Conservation (phyloP, 2,329 filamentous ascomycete genomes). For the Aspergillus luchuensis region DNA sequence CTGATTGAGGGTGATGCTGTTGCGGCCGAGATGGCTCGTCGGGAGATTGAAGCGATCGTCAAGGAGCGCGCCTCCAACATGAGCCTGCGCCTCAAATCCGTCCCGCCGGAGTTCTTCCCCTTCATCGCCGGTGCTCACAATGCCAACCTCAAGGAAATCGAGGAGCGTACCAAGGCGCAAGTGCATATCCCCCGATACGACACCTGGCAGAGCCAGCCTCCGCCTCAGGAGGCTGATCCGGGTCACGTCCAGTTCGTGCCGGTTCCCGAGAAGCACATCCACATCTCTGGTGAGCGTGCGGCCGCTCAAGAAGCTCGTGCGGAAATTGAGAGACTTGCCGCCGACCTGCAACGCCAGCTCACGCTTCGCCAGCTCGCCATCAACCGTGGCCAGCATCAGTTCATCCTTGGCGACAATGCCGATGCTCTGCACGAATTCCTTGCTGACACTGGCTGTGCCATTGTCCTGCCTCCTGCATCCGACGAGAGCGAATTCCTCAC, state of each 20-base stretch:
- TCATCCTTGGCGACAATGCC: constrained; percentile 85
- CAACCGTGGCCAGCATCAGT: constrained; percentile 86
- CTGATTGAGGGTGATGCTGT: constrained; percentile 88
- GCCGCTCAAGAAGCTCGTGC: constrained; percentile 78
- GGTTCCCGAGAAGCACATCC: constrained; percentile 74
- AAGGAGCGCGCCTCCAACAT: constrained; percentile 81
- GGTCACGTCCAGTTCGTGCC: constrained; percentile 72
- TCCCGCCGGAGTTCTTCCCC: constrained; percentile 91
- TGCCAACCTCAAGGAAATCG: constrained; percentile 65
- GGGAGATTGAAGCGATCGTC: constrained; percentile 83
- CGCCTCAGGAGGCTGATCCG: constrained; percentile 62
- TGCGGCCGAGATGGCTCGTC: constrained; percentile 78
- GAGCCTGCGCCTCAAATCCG: constrained; percentile 76
- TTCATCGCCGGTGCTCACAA: constrained; percentile 86
- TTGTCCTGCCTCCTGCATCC: constrained; percentile 74
- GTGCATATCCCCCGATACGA: constrained; percentile 82
- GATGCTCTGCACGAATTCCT: constrained; percentile 84
- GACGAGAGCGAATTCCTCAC: constrained; percentile 82
- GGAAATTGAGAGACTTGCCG: constrained; percentile 76
- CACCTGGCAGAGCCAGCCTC: constrained; percentile 68
- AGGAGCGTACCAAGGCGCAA: constrained; percentile 73
- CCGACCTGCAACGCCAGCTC: constrained; percentile 74
- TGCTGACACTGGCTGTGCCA: constrained; percentile 83
- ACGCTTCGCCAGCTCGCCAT: constrained; percentile 78
- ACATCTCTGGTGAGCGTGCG: constrained; percentile 79